Evolutionary conservation across 441 rosid species (phyloP), one percentile per base, ranked within the genome.

Genomic region (Omphalea diandra): DNA sequence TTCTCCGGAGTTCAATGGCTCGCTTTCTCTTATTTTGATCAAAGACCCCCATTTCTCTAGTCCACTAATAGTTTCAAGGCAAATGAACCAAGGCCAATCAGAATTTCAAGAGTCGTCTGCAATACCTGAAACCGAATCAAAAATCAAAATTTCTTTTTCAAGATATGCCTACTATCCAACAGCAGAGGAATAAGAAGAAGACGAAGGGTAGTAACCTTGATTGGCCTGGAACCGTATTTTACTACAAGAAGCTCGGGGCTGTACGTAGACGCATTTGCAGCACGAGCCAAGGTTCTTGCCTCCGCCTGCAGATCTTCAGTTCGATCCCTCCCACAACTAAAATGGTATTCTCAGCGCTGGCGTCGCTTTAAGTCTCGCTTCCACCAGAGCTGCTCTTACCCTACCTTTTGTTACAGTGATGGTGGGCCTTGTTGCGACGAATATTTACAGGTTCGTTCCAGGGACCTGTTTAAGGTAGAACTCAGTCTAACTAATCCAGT

Each of bases 251-350:
- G 78, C 71, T 88, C 84, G 14, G 99, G 87, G 64, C 80, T 80
- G 53, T 92, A 95, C 17, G 83, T 75, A 55, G 99, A 79, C 35
- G 98, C 91, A 70, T 89, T 87, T 63, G 76, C 87, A 0, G 98
- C 96, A 11, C 97, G 97, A 14, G 87, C 73, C 87, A 94, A 66
- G 77, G 98, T 97, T 29, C 82, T 74, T 7, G 82, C 89, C 85
- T 94, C 99, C 0, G 96, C 96, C 70, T 89, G 96, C 20, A 91
- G 73, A 70, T 94, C 96, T 32, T 86, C 90, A 0, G 93, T 77
- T 50, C 94, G 88, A 55, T 82, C 88, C 71, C 80, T 22, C 82
- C 77, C 38, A 56, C 46, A 41, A 70, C 75, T 27, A 58, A 47
- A 57, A 54, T 41, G 44, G 65, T 59, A 47, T 52, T 53, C 73